phyloP scores from a whole-genome alignment of 2,329 filamentous ascomycete genomes.

The Diaporthe ilicicola region DNA sequence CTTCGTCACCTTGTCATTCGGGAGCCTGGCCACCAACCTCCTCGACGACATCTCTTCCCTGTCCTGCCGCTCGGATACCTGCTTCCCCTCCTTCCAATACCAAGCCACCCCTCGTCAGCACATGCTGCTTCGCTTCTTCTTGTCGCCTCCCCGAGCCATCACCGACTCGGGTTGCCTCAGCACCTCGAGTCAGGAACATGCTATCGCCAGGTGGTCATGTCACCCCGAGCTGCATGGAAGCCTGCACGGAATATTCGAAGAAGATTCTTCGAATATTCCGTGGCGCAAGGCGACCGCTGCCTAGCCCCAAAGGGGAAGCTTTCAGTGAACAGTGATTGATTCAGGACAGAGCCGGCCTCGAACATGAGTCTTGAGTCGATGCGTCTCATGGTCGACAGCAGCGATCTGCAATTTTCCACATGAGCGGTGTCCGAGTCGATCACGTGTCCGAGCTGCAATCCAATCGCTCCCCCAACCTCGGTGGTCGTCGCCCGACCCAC shows the following conservation, averaged over 20 bases:
- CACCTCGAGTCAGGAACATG: constrained; percentile 22
- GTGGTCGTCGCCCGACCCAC: constrained; percentile 1
- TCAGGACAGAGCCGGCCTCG: constrained; percentile 17
- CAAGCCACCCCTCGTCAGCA: constrained; percentile 12
- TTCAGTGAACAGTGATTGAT: constrained; percentile 15
- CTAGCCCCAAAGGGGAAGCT: constrained; percentile 1
- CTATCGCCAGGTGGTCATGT: constrained; percentile 10
- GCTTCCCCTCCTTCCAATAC: constrained; percentile 5
- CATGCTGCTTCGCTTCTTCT: neutral
- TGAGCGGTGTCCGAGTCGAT: constrained; percentile 5
- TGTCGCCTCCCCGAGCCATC: constrained; percentile 20
- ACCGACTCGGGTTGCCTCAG: constrained; percentile 10
- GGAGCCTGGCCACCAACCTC: neutral
- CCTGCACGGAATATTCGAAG: constrained; percentile 25
- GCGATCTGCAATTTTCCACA: neutral
- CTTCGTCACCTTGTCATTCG: constrained; percentile 25
- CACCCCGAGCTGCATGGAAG: constrained; percentile 27
- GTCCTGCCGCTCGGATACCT: constrained; percentile 16
- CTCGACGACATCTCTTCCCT: constrained; percentile 24
- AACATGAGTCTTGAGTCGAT: neutral
- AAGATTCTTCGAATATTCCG: constrained; percentile 14
- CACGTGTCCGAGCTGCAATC: constrained; percentile 3
- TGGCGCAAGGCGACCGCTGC: neutral
- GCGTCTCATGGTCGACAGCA: neutral
- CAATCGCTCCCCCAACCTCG: neutral